phyloP scores from a whole-genome alignment of 2,329 filamentous ascomycete species.

The Aspergillus spinulosporus region DNA sequence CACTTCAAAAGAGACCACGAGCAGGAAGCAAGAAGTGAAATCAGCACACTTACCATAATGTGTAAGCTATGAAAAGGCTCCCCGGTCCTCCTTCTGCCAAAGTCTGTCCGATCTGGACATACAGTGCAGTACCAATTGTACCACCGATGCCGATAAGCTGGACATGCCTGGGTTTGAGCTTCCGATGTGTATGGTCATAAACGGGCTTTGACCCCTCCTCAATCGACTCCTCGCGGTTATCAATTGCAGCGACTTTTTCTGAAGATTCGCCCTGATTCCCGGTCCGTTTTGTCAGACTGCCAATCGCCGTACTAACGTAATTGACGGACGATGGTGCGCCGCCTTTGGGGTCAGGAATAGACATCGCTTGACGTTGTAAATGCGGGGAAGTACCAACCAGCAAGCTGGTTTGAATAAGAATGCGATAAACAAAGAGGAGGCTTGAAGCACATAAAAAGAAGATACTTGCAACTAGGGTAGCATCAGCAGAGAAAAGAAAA shows the following conservation, averaged over 20 bases:
- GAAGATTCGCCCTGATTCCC: slow-evolving; percentile 12
- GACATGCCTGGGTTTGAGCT: slow-evolving; percentile 48
- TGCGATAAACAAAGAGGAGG: background rate
- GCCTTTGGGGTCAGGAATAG: background rate
- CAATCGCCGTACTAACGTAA: slow-evolving; percentile 17
- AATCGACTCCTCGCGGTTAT: slow-evolving; percentile 25
- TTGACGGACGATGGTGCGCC: slow-evolving; percentile 7
- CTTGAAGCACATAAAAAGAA: background rate
- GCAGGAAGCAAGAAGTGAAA: slow-evolving; percentile 6
- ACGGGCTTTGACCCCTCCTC: slow-evolving; percentile 26
- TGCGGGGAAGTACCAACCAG: background rate
- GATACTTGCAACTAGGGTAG: background rate
- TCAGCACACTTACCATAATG: slow-evolving; percentile 43
- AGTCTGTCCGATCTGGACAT: slow-evolving; percentile 45
- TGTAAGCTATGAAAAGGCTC: slow-evolving; percentile 48
- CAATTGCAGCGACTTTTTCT: slow-evolving; percentile 23
- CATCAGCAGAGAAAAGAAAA: no score
- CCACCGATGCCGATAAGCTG: slow-evolving; percentile 51
- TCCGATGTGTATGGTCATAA: slow-evolving; percentile 41
- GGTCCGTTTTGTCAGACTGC: slow-evolving; percentile 16
- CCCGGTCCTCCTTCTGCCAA: slow-evolving; percentile 45
- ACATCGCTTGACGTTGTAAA: slow-evolving; percentile 5
- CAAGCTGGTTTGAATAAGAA: background rate
- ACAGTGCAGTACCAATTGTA: slow-evolving; percentile 47
- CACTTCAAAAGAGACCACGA: slow-evolving; percentile 4